phyloP scores from a whole-genome alignment of 2,329 filamentous ascomycete genomes.

The Trichoderma sp. region DNA sequence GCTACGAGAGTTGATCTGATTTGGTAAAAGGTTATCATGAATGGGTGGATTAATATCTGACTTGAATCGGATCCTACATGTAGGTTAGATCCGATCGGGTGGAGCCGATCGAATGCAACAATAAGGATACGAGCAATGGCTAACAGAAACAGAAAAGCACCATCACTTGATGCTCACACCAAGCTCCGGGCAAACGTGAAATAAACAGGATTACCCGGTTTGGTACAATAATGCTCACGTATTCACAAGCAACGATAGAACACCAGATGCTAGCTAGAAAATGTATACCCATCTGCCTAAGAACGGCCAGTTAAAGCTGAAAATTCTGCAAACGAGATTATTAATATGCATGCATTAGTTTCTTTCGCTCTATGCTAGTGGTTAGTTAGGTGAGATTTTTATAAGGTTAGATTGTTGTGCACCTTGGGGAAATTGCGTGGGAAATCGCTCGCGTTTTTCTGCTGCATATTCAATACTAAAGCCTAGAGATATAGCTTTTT shows the following conservation, averaged over 20 bases:
- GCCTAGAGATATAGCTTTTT: too few species aligned
- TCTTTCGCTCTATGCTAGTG: too few species aligned
- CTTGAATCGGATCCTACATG: background rate
- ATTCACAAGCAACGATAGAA: background rate
- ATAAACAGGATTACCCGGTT: background rate
- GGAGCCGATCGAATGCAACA: background rate
- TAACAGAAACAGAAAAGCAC: background rate
- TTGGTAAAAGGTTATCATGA: background rate
- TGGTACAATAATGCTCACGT: background rate
- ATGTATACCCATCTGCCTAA: background rate
- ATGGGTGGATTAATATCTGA: background rate
- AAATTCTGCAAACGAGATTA: background rate
- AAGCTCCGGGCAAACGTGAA: background rate
- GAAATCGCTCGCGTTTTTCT: too few species aligned
- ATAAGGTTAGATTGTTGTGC: too few species aligned
- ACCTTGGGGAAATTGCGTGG: too few species aligned
- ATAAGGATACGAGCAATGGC: background rate
- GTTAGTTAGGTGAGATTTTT: too few species aligned
- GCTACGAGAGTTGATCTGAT: background rate
- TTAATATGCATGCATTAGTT: too few species aligned
- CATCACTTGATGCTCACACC: background rate
- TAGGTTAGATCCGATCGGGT: background rate
- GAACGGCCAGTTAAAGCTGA: background rate
- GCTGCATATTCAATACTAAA: too few species aligned
- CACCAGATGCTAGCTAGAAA: background rate